Evolutionary conservation across 192 early-diverging fungal genomes (phyloP).

Genomic region (Dissophora globulifera): DNA sequence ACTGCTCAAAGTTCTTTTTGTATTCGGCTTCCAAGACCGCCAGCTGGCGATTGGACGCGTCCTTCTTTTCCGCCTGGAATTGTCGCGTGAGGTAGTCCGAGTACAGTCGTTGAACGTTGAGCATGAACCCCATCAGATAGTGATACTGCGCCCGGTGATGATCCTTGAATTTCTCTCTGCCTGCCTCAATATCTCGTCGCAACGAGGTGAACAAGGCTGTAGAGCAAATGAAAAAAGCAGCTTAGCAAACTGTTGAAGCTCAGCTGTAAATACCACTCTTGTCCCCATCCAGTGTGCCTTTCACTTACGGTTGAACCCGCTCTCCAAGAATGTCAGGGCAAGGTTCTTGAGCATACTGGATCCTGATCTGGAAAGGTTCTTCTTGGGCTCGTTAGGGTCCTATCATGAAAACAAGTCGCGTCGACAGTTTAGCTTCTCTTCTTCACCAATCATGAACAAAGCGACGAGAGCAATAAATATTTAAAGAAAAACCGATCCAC

Average conservation of each 20-base stretch:
- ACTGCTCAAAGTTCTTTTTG: slow-evolving; percentile 6
- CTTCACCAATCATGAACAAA: background rate
- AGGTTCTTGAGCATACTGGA: slow-evolving; percentile 19
- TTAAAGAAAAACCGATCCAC: too few relatives aligned
- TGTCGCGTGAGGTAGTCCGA: slow-evolving; percentile 23
- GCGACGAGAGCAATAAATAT: too few relatives aligned
- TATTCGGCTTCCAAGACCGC: slow-evolving; percentile 12
- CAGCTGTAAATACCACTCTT: too few relatives aligned
- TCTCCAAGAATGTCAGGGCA: slow-evolving; percentile 48
- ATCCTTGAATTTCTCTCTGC: slow-evolving; percentile 53
- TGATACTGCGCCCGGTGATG: slow-evolving; percentile 53
- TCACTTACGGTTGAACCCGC: slow-evolving; percentile 59
- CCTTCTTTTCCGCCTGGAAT: slow-evolving; percentile 18
- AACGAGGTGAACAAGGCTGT: slow-evolving; percentile 52
- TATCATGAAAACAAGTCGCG: background rate
- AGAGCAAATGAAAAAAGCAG: background rate
- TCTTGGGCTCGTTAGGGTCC: slow-evolving; percentile 27
- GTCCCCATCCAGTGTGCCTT: too few relatives aligned
- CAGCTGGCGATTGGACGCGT: background rate
- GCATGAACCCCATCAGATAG: slow-evolving; percentile 53
- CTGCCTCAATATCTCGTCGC: slow-evolving; percentile 50
- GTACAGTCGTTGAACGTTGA: slow-evolving; percentile 45
- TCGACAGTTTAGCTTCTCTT: background rate
- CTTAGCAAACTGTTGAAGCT: too few relatives aligned
- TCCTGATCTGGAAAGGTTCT: slow-evolving; percentile 23